A percentile compares a stretch with the other conserved stretches of the same genome.
Conservation (phyloP, 2,329 filamentous ascomycete genomes). For the Sporothrix dimorphospora region DNA sequence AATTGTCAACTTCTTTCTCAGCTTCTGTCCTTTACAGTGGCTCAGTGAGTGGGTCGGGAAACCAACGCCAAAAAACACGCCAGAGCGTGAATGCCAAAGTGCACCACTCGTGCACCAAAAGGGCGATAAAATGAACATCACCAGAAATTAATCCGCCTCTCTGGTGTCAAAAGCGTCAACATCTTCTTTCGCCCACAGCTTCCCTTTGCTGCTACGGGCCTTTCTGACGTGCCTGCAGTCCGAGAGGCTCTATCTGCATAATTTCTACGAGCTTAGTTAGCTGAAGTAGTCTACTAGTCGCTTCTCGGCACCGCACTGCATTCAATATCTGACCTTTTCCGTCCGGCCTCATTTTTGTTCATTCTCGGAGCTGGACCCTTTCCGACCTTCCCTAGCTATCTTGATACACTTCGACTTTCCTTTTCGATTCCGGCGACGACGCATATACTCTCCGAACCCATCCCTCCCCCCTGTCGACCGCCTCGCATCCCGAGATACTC, state of each 20-base stretch:
- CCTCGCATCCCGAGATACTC: background rate
- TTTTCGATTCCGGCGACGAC: background rate
- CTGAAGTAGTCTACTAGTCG: background rate
- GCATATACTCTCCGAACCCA: background rate
- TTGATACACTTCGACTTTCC: too few species aligned
- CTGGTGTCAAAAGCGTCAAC: background rate
- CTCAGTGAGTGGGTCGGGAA: background rate
- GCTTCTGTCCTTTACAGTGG: background rate
- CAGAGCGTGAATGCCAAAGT: slow-evolving; percentile 12
- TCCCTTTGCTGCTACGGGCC: background rate
- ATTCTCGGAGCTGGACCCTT: too few species aligned
- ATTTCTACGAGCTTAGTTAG: background rate
- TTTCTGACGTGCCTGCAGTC: background rate
- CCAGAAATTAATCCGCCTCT: background rate
- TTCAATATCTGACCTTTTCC: background rate
- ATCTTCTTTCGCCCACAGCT: background rate
- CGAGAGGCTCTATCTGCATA: background rate
- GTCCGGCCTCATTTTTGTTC: background rate
- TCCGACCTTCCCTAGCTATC: background rate
- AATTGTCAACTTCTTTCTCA: background rate
- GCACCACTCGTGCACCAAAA: background rate
- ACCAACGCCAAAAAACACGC: slow-evolving; percentile 21
- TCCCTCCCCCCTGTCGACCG: background rate
- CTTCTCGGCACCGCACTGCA: background rate
- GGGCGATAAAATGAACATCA: background rate